phyloP scores from a whole-genome alignment of 2,329 filamentous ascomycete species.

The Sphaerulina vaccinii region DNA sequence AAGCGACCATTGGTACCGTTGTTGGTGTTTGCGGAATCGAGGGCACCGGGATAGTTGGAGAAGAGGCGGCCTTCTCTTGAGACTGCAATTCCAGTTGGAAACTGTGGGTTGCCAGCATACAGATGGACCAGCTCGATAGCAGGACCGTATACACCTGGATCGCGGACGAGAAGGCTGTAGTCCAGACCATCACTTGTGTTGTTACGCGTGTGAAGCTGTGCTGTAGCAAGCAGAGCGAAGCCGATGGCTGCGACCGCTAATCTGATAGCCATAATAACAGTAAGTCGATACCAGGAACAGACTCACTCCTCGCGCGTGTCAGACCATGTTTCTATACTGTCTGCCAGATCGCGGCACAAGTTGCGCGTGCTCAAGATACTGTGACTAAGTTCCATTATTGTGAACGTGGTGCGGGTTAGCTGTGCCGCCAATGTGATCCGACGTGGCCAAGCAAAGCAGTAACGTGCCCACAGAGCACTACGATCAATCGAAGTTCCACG shows the following conservation, averaged over 20 bases:
- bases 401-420: too few relatives aligned
- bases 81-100: constrained; percentile 50
- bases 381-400: too few relatives aligned
- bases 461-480: too few relatives aligned
- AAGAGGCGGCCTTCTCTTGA: constrained; percentile 53
- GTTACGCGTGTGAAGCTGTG: neutral
- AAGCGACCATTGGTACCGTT: constrained; percentile 45
- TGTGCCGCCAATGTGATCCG: too few relatives aligned
- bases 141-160: constrained; percentile 41
- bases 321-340: too few relatives aligned
- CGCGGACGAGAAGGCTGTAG: constrained; percentile 18
- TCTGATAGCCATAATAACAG: neutral
- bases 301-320: too few relatives aligned
- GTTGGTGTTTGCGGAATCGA: constrained; percentile 51
- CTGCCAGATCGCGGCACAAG: too few relatives aligned
- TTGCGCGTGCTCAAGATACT: too few relatives aligned
- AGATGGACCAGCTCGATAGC: constrained; percentile 51
- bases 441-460: too few relatives aligned
- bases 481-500: too few relatives aligned
- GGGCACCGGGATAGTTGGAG: constrained; percentile 51
- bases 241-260: neutral
- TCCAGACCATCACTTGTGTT: constrained; percentile 7
- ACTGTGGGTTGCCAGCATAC: constrained; percentile 53
- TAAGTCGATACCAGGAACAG: neutral
- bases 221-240: constrained; percentile 1